A percentile compares a stretch with the other conserved stretches of the same genome.
phyloP scores from a whole-genome alignment of 805 yeast species.

The Lachancea thermotolerans region DNA sequence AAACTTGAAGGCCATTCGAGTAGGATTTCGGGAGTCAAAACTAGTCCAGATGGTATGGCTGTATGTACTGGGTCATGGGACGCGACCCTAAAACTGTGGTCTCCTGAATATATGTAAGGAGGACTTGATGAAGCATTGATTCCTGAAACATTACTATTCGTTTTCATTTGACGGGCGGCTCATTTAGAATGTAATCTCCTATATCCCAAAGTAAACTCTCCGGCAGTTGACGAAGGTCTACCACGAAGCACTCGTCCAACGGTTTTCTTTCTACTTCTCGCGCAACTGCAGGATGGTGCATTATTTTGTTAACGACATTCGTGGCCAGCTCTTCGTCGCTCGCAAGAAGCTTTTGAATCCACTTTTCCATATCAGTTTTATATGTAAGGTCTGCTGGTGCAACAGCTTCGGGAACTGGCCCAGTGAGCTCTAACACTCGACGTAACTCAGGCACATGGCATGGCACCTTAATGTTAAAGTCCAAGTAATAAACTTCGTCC shows the following conservation, averaged over 20 bases:
- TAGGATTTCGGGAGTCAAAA: constrained; percentile 54
- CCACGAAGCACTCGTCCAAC: constrained; percentile 17
- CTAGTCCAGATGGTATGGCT: constrained; percentile 69
- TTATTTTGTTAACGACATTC: constrained; percentile 19
- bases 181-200: constrained; percentile 6
- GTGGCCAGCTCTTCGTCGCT: constrained; percentile 24
- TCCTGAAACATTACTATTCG: no score
- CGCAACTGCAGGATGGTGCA: constrained; percentile 22
- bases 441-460: constrained; percentile 60
- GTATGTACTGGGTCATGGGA: constrained; percentile 82
- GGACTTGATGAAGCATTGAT: no score
- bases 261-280: constrained; percentile 17
- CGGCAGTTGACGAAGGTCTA: constrained; percentile 25
- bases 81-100: constrained; percentile 62
- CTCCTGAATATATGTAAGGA: constrained; percentile 29
- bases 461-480: constrained; percentile 70
- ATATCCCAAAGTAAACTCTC: constrained; percentile 15
- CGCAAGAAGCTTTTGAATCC: constrained; percentile 10
- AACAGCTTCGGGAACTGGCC: constrained; percentile 56
- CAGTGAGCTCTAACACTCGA: constrained; percentile 61
- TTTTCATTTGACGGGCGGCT: not conserved
- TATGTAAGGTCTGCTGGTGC: constrained; percentile 31
- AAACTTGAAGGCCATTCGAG: constrained; percentile 58
- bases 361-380: constrained; percentile 18
- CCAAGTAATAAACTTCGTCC: constrained; percentile 64